Conservation (phyloP, 805 yeast species). For the Starmerella sirachaensis region DNA sequence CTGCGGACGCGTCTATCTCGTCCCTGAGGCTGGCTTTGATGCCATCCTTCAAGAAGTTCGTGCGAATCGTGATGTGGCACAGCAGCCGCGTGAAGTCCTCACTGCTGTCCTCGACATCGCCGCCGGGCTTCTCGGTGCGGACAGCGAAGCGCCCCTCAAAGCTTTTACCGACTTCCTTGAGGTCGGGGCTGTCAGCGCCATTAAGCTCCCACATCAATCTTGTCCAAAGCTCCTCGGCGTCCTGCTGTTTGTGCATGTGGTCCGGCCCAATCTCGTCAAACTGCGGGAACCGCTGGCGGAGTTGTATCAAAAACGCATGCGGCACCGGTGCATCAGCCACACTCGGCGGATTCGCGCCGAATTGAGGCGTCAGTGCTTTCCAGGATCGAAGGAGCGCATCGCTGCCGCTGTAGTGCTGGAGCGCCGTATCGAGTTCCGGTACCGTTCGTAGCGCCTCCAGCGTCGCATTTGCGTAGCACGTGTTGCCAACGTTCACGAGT, state of each 20-base stretch:
- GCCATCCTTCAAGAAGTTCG: slow-evolving; percentile 84
- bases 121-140: slow-evolving; percentile 36
- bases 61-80: slow-evolving; percentile 76
- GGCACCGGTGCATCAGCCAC: slow-evolving; percentile 47
- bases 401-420: slow-evolving; percentile 32
- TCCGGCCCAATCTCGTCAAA: slow-evolving; percentile 59
- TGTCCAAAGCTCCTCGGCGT: slow-evolving; percentile 92
- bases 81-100: slow-evolving; percentile 61
- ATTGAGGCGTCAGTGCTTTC: slow-evolving; percentile 25
- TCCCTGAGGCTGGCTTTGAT: slow-evolving; percentile 63
- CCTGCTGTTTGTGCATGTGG: slow-evolving; percentile 86
- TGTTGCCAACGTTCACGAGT: slow-evolving; percentile 57
- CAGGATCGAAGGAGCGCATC: slow-evolving; percentile 28
- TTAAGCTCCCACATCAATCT: slow-evolving; percentile 49
- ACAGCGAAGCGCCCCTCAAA: slow-evolving; percentile 58
- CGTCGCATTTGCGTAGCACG: slow-evolving; percentile 66
- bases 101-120: slow-evolving; percentile 31
- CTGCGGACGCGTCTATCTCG: slow-evolving; percentile 49
- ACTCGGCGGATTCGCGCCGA: slow-evolving; percentile 24
- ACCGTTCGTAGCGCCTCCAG: slow-evolving; percentile 43
- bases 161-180: slow-evolving; percentile 24
- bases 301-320: slow-evolving; percentile 40
- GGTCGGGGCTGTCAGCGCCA: slow-evolving; percentile 28
- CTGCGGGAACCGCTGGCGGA: slow-evolving; percentile 66
- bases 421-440: slow-evolving; percentile 38